Percentiles rank a stretch among this genome's conserved stretches.
Evolutionary conservation across 345 rosid genomes (phyloP).

Genomic region (Brassica incana): DNA sequence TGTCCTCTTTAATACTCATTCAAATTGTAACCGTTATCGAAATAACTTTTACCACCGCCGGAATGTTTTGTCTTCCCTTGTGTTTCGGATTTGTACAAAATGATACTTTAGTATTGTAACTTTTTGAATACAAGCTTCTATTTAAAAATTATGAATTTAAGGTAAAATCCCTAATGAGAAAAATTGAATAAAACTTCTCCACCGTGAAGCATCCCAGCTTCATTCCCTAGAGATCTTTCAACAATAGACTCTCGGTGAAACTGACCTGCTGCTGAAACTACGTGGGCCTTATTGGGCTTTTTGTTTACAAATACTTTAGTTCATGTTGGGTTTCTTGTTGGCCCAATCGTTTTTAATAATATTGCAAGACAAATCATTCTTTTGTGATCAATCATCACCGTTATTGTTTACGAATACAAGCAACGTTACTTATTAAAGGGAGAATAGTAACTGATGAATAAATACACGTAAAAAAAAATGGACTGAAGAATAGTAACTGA

Average conservation of each 20-base stretch:
- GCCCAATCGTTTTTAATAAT: neutral
- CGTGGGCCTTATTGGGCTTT: slow-evolving; percentile 3
- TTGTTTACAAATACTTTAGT: neutral
- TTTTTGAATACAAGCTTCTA: too few relatives aligned
- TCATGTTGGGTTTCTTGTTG: neutral
- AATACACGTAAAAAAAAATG: neutral
- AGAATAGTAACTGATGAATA: too few relatives aligned
- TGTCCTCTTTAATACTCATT: too few relatives aligned
- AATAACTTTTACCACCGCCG: neutral
- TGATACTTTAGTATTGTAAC: too few relatives aligned
- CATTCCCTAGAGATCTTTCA: neutral
- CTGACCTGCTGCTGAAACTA: neutral
- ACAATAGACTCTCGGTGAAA: neutral
- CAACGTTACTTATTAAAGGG: too few relatives aligned
- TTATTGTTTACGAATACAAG: too few relatives aligned
- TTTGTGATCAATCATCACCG: too few relatives aligned
- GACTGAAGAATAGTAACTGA: neutral
- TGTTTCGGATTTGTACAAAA: neutral
- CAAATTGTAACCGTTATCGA: neutral
- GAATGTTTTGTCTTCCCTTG: neutral
- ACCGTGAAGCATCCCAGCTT: neutral
- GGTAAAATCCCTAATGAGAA: neutral
- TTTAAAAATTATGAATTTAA: too few relatives aligned
- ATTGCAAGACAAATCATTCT: too few relatives aligned
- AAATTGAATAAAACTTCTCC: neutral